Conservation (phyloP, 2,329 filamentous ascomycete species). For the Drechslerella coelobrocha region DNA sequence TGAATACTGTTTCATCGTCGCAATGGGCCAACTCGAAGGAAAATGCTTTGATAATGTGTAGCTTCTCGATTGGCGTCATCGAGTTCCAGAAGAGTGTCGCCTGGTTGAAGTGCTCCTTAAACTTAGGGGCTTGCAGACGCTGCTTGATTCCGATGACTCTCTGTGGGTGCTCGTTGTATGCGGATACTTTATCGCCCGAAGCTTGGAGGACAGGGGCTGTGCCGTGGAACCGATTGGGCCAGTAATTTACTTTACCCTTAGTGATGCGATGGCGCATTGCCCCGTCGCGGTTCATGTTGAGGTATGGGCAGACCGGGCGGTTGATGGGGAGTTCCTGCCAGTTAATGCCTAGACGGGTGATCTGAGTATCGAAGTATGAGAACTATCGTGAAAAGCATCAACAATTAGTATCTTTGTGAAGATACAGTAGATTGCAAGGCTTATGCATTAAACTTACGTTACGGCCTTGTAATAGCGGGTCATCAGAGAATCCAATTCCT, state of each 20-base stretch:
- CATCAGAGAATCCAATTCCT: slow-evolving; percentile 77
- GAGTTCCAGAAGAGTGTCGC: slow-evolving; percentile 86
- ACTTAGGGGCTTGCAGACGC: slow-evolving; percentile 73
- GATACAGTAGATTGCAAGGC: no score
- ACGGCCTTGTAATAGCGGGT: slow-evolving; percentile 75
- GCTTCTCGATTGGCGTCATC: slow-evolving; percentile 70
- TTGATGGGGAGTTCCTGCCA: slow-evolving; percentile 81
- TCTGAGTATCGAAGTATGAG: slow-evolving; percentile 71
- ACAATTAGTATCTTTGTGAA: no score
- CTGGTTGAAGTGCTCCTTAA: slow-evolving; percentile 77
- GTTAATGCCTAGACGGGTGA: slow-evolving; percentile 74
- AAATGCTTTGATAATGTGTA: slow-evolving; percentile 68
- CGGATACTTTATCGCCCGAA: slow-evolving; percentile 57
- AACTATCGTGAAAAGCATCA: slow-evolving; percentile 61
- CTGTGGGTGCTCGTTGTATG: slow-evolving; percentile 72
- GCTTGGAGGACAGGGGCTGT: slow-evolving; percentile 66
- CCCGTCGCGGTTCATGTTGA: slow-evolving; percentile 79
- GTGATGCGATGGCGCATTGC: slow-evolving; percentile 74
- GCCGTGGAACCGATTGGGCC: slow-evolving; percentile 73
- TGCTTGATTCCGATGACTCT: slow-evolving; percentile 74
- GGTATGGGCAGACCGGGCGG: slow-evolving; percentile 74
- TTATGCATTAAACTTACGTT: slow-evolving; percentile 61
- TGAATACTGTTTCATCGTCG: slow-evolving; percentile 77
- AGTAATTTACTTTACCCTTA: slow-evolving; percentile 78
- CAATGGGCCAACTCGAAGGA: slow-evolving; percentile 80